phyloP scores from a whole-genome alignment of 1,139 yeast genomes.

The Blastobotrys illinoisensis region DNA sequence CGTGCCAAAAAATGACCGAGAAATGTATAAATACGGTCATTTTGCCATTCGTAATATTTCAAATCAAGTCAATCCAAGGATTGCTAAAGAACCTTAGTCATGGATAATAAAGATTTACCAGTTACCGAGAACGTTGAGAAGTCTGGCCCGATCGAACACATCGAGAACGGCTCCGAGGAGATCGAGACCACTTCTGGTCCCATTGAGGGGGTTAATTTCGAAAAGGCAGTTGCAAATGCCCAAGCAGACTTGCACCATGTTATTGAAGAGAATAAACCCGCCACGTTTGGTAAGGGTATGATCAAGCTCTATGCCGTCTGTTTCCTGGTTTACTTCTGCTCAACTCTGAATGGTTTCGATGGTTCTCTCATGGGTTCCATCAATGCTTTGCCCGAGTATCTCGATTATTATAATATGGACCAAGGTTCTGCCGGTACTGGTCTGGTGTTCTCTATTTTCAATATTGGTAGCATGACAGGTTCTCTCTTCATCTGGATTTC shows the following conservation, averaged over 20 bases:
- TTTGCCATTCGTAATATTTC: background rate
- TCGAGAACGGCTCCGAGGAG: background rate
- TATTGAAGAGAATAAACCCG: conserved; percentile 8
- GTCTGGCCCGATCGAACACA: background rate
- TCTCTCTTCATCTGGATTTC: conserved; percentile 12
- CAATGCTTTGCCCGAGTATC: conserved; percentile 13
- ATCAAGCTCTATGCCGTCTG: conserved; percentile 12
- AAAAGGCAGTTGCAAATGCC: conserved; percentile 5
- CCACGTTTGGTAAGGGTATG: conserved; percentile 14
- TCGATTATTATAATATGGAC: conserved; percentile 10
- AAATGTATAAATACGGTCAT: background rate
- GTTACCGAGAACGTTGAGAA: background rate
- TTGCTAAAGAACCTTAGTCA: background rate
- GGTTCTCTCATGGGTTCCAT: conserved; percentile 16
- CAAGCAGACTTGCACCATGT: conserved; percentile 11
- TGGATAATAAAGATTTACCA: background rate
- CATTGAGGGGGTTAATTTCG: background rate
- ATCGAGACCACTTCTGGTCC: background rate
- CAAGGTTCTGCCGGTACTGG: conserved; percentile 14
- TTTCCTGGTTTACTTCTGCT: conserved; percentile 13
- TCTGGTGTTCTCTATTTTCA: conserved; percentile 13
- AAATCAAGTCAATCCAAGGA: background rate
- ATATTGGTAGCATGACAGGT: conserved; percentile 12
- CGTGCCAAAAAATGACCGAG: too few relatives aligned
- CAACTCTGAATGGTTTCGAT: conserved; percentile 17